phyloP scores from a whole-genome alignment of 2,329 filamentous ascomycete genomes.

The Graphilbum fragrans region DNA sequence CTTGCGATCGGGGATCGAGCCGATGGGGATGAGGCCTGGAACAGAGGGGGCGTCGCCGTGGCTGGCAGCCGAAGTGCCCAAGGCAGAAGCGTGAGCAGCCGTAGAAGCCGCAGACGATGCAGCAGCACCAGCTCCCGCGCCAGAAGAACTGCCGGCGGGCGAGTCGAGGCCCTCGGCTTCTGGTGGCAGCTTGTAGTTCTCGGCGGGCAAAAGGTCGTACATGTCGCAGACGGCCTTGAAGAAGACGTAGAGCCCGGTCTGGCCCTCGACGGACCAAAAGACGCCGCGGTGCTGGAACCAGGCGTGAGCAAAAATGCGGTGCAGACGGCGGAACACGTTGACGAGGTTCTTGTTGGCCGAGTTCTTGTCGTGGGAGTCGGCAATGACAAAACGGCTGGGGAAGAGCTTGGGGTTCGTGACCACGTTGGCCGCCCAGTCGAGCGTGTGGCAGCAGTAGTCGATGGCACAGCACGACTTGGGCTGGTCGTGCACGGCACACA shows the following conservation, averaged over 20 bases:
- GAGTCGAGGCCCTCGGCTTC: conserved; percentile 78
- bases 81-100: neutral
- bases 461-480: conserved; percentile 97
- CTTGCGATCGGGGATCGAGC: conserved; percentile 6
- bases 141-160: conserved; percentile 12
- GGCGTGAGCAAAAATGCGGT: conserved; percentile 94
- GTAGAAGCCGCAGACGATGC: neutral
- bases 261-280: conserved; percentile 86
- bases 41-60: conserved; percentile 7
- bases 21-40: conserved; percentile 8
- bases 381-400: conserved; percentile 62
- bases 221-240: conserved; percentile 96
- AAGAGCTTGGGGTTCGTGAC: conserved; percentile 94
- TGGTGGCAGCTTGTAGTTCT: conserved; percentile 90
- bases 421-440: conserved; percentile 94
- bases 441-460: conserved; percentile 96
- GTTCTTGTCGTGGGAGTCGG: conserved; percentile 45
- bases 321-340: conserved; percentile 88
- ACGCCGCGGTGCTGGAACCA: conserved; percentile 96
- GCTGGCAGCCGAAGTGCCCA: conserved; percentile 3
- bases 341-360: conserved; percentile 71
- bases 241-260: conserved; percentile 87
- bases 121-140: conserved; percentile 11
- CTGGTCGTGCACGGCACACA: conserved; percentile 93
- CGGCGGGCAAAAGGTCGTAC: conserved; percentile 77